Conservation (phyloP, 2,329 filamentous ascomycete genomes). For the Colletotrichum costaricense region DNA sequence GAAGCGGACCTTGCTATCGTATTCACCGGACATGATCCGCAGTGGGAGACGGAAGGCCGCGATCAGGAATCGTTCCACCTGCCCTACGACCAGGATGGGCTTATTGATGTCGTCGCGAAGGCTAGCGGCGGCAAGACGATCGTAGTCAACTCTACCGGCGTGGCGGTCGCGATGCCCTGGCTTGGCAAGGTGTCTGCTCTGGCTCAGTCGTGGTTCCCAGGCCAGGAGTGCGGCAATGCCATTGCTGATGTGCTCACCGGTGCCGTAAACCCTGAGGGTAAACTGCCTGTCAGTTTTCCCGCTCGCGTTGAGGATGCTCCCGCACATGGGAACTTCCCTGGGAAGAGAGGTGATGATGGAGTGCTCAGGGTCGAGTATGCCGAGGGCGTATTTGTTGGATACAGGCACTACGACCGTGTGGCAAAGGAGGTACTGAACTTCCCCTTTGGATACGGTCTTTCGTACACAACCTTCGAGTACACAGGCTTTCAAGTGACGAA, state of each 20-base stretch:
- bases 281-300: slow-evolving; percentile 73
- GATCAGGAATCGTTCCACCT: slow-evolving; percentile 64
- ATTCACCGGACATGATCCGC: slow-evolving; percentile 70
- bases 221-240: slow-evolving; percentile 76
- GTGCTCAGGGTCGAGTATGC: slow-evolving; percentile 72
- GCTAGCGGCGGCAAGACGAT: slow-evolving; percentile 69
- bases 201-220: slow-evolving; percentile 75
- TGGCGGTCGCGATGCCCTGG: slow-evolving; percentile 71
- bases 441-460: slow-evolving; percentile 74
- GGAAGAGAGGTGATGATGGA: slow-evolving; percentile 52
- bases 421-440: slow-evolving; percentile 68
- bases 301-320: slow-evolving; percentile 70
- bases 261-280: slow-evolving; percentile 72
- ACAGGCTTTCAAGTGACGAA: slow-evolving; percentile 56
- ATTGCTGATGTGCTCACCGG: slow-evolving; percentile 76
- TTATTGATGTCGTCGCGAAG: slow-evolving; percentile 67
- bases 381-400: slow-evolving; percentile 78
- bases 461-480: slow-evolving; percentile 70
- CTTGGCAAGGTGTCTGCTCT: slow-evolving; percentile 66
- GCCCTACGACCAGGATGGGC: slow-evolving; percentile 71
- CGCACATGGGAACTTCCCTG: slow-evolving; percentile 70
- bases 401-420: slow-evolving; percentile 74
- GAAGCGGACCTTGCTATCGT: slow-evolving; percentile 68
- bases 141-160: slow-evolving; percentile 74
- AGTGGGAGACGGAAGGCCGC: slow-evolving; percentile 64